Base-by-base conservation (phyloP, 495 filamentous ascomycete species). In the Xylaria curta region DNA sequence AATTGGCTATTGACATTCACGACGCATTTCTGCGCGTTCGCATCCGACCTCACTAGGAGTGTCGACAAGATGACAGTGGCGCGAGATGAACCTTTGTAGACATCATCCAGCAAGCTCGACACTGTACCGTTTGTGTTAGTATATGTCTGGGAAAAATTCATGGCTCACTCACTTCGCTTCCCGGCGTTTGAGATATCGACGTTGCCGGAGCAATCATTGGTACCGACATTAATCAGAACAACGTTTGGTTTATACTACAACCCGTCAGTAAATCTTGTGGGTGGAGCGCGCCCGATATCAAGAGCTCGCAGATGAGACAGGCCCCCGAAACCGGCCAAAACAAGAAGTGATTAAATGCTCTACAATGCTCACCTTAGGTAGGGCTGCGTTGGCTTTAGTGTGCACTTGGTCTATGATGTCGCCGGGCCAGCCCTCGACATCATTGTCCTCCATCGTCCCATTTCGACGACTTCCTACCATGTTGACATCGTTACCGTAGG, bases 361-460 rank as follows among this genome's bases (percentile, higher is more conserved):
- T 28, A 19, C 26, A 33, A 33, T 62, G 54, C 68, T 31, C 19
- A 66, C 69, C 31, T 71, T 71, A 6, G 74, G 68, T 5, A 83
- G 75, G 0, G 76, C 75, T 9, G 74, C 47, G 19, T 74, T 61
- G 6, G 77, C 83, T 54, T 83, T 81, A 4, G 61, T 42, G 42
- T 77, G 74, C 21, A 89, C 75, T 66, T 88, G 75, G 49, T 84
- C 81, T 71, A 89, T 82, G 67, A 81, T 76, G 67, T 73, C 80
- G 51, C 86, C 86, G 0, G 81, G 79, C 73, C 84, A 85, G 47
- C 85, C 87, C 70, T 89, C 87, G 69, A 84, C 80, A 28, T 84
- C 84, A 78, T 86, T 86, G 74, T 89, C 82, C 58, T 71, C 40
- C 85, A 89, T 88, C 4, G 74, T 83, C 21, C 87, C 87, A 72